Base-by-base conservation (phyloP, 192 early-diverging fungal species). In the Podochytrium sp. region DNA sequence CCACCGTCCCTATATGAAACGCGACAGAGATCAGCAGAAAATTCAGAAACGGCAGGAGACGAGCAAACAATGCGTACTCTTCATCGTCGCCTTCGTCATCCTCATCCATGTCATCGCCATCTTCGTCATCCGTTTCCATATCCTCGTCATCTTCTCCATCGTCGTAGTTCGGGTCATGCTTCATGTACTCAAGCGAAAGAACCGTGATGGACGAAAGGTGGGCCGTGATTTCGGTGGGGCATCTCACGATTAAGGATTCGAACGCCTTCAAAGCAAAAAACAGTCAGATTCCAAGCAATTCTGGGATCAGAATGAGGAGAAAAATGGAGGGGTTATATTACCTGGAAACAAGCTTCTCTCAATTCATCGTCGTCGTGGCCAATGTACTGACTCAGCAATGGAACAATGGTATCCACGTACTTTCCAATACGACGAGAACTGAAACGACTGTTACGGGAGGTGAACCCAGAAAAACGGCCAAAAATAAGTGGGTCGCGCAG, bases 91-190 rank as follows among this genome's bases (percentile, higher is more conserved):
- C 85, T 14, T 84, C 85, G 74, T 85, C 85, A 32, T 85, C 83
- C 30, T 74, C 79, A 34, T 83, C 83, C 78, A 78, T 76, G 23
- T 65, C 61, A 43, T 79, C 62, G 38, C 85, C 87, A 37, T 82
- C 87, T 29, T 86, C 86, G 29, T 84, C 79, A 29, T 75, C 75
- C 7, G 43, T 57, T 16, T 61, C 78, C 34, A 64, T 76, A 55
- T 78, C 89, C 3, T 91, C 87, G 43, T 90, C 87, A 25, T 92
- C 91, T 6, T 92, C 90, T 40, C 88, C 91, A 73, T 87, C 91
- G 12, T 83, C 86, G 76, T 92, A 92, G 82, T 96, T 96, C 5
- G 94, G 94, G 71, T 96, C 95, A 63, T 96, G 89, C 74, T 90
- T 89, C 23, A 94, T 75, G 72, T 88, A 91, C 58, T 84, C 83